These are phyloP conservation scores for Kwoniella pini DNA, from an alignment of 768 basidiomycete species.

Conservation along the genomic window DNA sequence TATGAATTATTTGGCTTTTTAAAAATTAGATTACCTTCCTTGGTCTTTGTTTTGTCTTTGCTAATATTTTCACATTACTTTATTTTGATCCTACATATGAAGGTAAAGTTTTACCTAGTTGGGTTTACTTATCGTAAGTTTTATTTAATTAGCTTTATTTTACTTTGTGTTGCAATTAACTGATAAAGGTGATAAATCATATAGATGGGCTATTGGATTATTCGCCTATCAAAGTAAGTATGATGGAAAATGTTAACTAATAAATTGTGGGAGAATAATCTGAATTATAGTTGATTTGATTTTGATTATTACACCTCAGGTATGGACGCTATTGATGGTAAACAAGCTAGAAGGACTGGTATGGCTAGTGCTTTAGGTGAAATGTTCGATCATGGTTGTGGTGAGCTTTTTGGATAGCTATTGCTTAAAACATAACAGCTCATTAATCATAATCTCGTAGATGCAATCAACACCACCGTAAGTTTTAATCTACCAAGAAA, in stretches of 20 bases:
- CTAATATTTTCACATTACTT: constrained; percentile 80
- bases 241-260: too few relatives aligned
- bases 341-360: constrained; percentile 91
- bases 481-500: background rate
- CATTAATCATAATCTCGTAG: constrained; percentile 44
- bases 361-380: constrained; percentile 98
- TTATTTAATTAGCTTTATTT: background rate
- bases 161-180: background rate
- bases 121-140: constrained; percentile 86
- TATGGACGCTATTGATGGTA: constrained; percentile 57
- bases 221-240: constrained; percentile 77
- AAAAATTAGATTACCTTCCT: constrained; percentile 81
- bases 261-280: too few relatives aligned
- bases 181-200: background rate
- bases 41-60: constrained; percentile 74
- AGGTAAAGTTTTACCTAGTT: constrained; percentile 61
- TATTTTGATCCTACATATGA: constrained; percentile 70
- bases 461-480: constrained; percentile 93
- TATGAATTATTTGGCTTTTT: background rate
- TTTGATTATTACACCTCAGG: constrained; percentile 4
- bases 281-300: background rate
- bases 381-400: constrained; percentile 90
- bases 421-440: background rate
- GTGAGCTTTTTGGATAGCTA: constrained; percentile 27
- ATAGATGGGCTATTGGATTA: constrained; percentile 80